Conservation (phyloP, 768 basidiomycete genomes). For the Termitomyces sp. region DNA sequence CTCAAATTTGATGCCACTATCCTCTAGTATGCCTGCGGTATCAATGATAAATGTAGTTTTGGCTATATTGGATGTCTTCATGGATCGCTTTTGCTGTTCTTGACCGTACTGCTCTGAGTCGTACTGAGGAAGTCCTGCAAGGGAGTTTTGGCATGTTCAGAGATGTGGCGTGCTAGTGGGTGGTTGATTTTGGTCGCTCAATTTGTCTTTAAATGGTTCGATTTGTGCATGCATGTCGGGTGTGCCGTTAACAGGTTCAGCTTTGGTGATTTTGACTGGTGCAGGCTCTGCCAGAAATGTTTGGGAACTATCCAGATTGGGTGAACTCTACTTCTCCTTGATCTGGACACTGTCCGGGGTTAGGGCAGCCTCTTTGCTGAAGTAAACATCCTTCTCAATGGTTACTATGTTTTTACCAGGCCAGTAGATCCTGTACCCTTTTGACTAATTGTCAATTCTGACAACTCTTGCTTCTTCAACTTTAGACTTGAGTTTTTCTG, state of each 20-base stretch:
- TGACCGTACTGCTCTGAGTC: neutral
- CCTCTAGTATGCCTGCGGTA: neutral
- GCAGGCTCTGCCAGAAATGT: neutral
- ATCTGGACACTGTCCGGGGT: too few species aligned
- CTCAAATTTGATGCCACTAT: neutral
- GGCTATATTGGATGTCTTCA: neutral
- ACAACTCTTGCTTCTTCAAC: constrained; percentile 2
- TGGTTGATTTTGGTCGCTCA: too few species aligned
- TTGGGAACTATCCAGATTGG: too few species aligned
- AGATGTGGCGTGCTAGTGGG: neutral
- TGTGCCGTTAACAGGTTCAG: too few species aligned
- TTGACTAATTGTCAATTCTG: constrained; percentile 18
- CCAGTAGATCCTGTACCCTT: constrained; percentile 13
- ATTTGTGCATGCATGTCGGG: too few species aligned
- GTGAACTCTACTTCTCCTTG: too few species aligned
- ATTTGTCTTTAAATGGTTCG: too few species aligned
- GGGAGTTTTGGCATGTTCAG: neutral
- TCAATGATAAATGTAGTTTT: neutral
- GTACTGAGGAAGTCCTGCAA: neutral
- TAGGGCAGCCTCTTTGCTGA: constrained; percentile 13
- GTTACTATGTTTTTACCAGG: constrained; percentile 14
- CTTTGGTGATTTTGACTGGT: too few species aligned
- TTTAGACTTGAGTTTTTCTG: constrained; percentile 5
- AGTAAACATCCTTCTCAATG: constrained; percentile 21
- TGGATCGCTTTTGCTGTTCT: neutral